A percentile compares a stretch with the other conserved stretches of the same genome.
phyloP scores from a whole-genome alignment of 139 green algal genomes.

The Closterium sp. region DNA sequence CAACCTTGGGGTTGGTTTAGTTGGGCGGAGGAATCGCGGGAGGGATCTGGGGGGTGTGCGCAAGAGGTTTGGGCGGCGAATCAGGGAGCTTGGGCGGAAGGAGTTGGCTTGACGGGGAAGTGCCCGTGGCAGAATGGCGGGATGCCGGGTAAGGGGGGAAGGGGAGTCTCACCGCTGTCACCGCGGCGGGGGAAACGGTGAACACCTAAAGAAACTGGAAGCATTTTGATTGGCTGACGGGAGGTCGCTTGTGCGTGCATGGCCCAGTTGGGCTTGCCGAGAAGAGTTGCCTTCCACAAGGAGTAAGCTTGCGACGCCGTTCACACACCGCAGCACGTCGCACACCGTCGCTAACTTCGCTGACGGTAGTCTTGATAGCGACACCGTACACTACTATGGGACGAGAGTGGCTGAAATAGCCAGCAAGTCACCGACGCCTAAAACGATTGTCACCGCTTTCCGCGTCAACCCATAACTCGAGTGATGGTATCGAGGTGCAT shows the following conservation, averaged over 20 bases:
- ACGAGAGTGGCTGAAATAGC: neutral
- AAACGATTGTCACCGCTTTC: too few relatives aligned
- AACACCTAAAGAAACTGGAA: neutral
- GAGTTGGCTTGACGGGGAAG: too few relatives aligned
- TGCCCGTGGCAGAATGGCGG: neutral
- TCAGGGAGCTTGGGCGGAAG: too few relatives aligned
- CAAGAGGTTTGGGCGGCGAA: too few relatives aligned
- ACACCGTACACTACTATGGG: neutral
- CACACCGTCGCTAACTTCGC: neutral
- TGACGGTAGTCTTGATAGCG: neutral
- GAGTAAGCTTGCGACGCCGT: neutral
- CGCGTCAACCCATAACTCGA: too few relatives aligned
- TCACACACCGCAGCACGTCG: neutral
- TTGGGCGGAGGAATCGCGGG: neutral
- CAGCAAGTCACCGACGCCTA: neutral
- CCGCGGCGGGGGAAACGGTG: neutral
- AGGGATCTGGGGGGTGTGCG: neutral
- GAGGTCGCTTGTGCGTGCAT: neutral
- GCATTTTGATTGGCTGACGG: neutral
- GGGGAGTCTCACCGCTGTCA: too few relatives aligned
- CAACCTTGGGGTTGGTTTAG: neutral
- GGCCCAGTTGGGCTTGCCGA: neutral
- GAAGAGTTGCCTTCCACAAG: neutral
- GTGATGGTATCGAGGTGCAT: neutral
- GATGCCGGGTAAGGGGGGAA: neutral